Evolutionary conservation across 352 stramenopile genomes (phyloP), one percentile per base, ranked within the genome.

Genomic region (Pseudoperonospora humuli): DNA sequence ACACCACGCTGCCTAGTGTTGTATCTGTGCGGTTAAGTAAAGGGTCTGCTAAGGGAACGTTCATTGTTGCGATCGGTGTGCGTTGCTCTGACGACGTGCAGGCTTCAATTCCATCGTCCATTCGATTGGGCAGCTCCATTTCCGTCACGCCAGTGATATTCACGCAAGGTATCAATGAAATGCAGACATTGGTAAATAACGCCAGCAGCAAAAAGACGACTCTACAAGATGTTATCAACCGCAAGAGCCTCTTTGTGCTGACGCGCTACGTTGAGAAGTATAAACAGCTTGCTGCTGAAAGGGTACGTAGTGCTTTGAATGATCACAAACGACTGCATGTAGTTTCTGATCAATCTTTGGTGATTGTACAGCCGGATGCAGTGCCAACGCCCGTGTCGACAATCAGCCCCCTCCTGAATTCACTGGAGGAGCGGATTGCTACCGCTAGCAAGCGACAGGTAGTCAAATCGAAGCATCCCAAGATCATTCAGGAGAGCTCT

Each of bases 121-220:
- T 91, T 15, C 73, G 68, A 26, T 64, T 41, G 0, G 77, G 75
- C 8, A 55, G 64, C 8, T 54, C 58, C 10, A 81, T 90, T 24
- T 20, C 49, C 5, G 71, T 88, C 18, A 85, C 66, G 5, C 70
- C 77, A 0, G 54, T 93, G 31, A 57, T 84, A 38, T 85, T 81
- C 46, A 80, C 80, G 7, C 73, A 93, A 38, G 74, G 77, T 26
- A 82, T 93, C 50, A 86, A 86, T 28, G 76, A 88, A 51, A 86
- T 84, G 69, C 76, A 88, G 64, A 86, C 76, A 11, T 46, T 88
- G 37, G 70, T 73, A 15, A 88, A 88, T 54, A 86, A 78, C 25
- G 67, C 71, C 14, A 74, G 67, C 35, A 64, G 52, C 21, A 79
- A 65, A 46, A 86, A 86, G 65, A 84, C 73, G 32, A 77, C 67